Base-by-base conservation (phyloP, 495 filamentous ascomycete genomes). In the Neurospora sp. region DNA sequence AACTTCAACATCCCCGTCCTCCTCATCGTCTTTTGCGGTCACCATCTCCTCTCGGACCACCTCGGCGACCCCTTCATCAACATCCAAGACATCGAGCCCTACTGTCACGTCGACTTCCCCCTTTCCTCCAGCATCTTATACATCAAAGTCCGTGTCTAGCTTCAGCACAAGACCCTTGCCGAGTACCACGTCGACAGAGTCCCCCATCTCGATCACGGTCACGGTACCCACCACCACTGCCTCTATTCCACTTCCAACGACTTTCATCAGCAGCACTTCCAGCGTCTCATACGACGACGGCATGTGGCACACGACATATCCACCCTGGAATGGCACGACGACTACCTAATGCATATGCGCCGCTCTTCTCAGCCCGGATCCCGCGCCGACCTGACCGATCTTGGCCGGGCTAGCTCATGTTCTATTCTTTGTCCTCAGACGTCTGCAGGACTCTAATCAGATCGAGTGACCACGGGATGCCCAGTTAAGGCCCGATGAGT, bases 231-330 rank as follows among this genome's bases (percentile, higher is more conserved):
- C 31, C 41, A 40, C 37, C 31, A 71, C 72, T n/a, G n/a, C 40
- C 7, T 44, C 73, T 31, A n/a, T 41, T 10, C 70, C 71, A 11
- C 39, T 74, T 10, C 71, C 44, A 37, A 74, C 76, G 10, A 23
- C 27, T 6, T 69, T 71, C 12, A 72, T 9, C 59, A 73, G 42
- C 54, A 71, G 38, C 69, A 74, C 27, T 39, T 77, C 74, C 20
- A 79, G 40, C 59, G 76, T 69, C 18, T 70, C 74, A 23, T 77
- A 81, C 27, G 79, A 82, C 41, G 72, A 82, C 39, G 81, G 82
- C 31, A 75, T 71, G 14, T 83, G 81, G 83, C 82, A 84, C 73
- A 82, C 83, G 27, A 75, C 80, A 10, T 84, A 84, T 70, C 80
- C 80, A 39, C 42, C 80, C 8, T 83, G 83, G 83, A 84, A 83